A percentile compares a stretch with the other conserved stretches of the same genome.
These are phyloP conservation scores for Macroventuria anomochaeta DNA, from an alignment of 2,329 filamentous ascomycete genomes.

Conservation along the genomic window DNA sequence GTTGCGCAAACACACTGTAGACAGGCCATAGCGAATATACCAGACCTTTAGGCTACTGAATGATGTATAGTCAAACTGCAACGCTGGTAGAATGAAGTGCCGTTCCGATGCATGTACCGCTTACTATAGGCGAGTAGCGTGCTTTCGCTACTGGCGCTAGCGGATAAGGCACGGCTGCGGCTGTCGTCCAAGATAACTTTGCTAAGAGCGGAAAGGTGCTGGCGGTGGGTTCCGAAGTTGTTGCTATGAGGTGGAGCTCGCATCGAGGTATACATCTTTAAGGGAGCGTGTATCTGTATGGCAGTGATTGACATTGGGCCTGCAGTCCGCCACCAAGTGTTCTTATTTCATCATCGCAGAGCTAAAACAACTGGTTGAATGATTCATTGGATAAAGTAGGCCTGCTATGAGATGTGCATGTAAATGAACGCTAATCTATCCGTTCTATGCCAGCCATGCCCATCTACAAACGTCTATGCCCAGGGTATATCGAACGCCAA, in stretches of 20 bases:
- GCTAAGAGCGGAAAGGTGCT: background rate
- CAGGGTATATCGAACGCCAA: conserved; percentile 3
- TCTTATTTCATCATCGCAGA: too few relatives aligned
- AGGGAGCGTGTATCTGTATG: too few relatives aligned
- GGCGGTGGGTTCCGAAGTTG: background rate
- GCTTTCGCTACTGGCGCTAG: conserved; percentile 1
- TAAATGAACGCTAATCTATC: conserved; percentile 1
- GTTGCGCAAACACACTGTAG: background rate
- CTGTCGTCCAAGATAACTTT: background rate
- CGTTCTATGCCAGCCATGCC: conserved; percentile 2
- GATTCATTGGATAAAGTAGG: background rate
- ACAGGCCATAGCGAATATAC: background rate
- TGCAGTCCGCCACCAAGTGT: too few relatives aligned
- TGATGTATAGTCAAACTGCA: background rate
- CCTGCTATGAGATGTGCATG: conserved; percentile 5
- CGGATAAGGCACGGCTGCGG: conserved; percentile 15
- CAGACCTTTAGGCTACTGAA: background rate
- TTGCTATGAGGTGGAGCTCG: background rate
- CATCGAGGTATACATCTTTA: too few relatives aligned
- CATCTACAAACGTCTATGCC: conserved; percentile 4
- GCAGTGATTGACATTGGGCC: too few relatives aligned
- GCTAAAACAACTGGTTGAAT: too few relatives aligned
- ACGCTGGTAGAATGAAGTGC: background rate
- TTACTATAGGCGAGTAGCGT: background rate
- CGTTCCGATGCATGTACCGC: conserved; percentile 8